Base-by-base conservation (phyloP, 2,329 filamentous ascomycete genomes). In the Penicillium griseofulvum region DNA sequence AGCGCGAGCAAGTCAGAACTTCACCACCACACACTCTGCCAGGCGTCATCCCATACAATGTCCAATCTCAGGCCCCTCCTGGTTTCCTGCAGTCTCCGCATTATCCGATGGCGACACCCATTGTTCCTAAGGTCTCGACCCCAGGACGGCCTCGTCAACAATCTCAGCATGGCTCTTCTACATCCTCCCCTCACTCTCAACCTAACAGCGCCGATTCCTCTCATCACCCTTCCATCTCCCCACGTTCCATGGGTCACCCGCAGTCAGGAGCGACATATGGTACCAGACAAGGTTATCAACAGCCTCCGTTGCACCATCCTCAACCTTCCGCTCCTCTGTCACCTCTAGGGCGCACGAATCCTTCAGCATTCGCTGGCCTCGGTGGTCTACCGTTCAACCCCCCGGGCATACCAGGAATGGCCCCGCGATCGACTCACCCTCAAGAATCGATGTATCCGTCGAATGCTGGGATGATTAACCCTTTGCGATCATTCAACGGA, bases 71-170 rank as follows among this genome's bases (percentile, higher is more conserved):
- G 54, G 81, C 77, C 22, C 73, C 76, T 31, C 75, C 77, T 16
- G 76, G 54, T 17, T 61, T 75, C 56, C 81, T 87, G 60, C 84
- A 86, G 45, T 97, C 93, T 16, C 93, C 93, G 8, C 90, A 91
- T 69, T 83, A 93, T 48, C 78, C 87, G 28, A 81, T 90, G 57
- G 88, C 89, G 10, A 94, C 90, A 33, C 93, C 94, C 8, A 87
- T 86, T 26, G 76, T 96, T 44, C 87, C 91, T 12, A 96, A 96
- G 71, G 87, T 87, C 19, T 86, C 91, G 5, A 92, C 90, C 12
- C 90, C 91, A 9, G 87, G 86, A 61, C 88, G 89, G 59, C 83
- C 86, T 36, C 86, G 90, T 52, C 89, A 92, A 57, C 76, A 84
- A 44, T 94, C 91, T 9, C 90, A 95, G 60, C 91, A 94, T 70